Percentiles rank a stretch among this genome's conserved stretches.
Conservation (phyloP, 2,329 filamentous ascomycete species). For the Penicillium verrucosum region DNA sequence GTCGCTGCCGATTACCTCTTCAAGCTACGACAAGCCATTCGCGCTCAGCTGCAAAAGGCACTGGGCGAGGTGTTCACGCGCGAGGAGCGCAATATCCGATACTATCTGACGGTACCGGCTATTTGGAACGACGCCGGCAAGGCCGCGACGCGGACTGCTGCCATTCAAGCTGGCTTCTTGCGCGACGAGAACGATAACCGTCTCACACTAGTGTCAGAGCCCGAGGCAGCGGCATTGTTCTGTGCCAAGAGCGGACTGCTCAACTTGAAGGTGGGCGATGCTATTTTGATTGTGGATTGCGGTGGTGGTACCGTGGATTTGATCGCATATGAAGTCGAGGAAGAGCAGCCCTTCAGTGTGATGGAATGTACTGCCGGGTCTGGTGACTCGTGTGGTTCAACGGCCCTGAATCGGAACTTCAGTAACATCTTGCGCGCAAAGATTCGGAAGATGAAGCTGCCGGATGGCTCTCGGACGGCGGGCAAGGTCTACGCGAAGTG, state of each 20-base stretch:
- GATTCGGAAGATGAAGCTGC: constrained; percentile 98
- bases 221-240: constrained; percentile 94
- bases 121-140: constrained; percentile 99
- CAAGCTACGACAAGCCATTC: constrained; percentile 95
- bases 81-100: constrained; percentile 96
- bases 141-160: constrained; percentile 89
- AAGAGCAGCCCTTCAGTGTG: constrained; percentile 94
- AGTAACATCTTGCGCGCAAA: constrained; percentile 97
- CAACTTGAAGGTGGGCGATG: constrained; percentile 96
- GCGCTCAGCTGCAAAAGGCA: constrained; percentile 91
- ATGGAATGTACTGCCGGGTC: constrained; percentile 96
- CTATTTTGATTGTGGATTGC: constrained; percentile 96
- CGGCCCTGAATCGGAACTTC: constrained; percentile 94
- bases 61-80: constrained; percentile 96
- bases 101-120: constrained; percentile 96
- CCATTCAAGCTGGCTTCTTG: constrained; percentile 94
- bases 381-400: constrained; percentile 97
- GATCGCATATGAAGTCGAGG: constrained; percentile 97
- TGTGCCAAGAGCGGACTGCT: constrained; percentile 95
- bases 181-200: constrained; percentile 97
- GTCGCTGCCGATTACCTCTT: constrained; percentile 99
- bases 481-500: constrained; percentile 98
- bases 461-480: constrained; percentile 94
- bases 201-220: constrained; percentile 89
- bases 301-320: constrained; percentile 98